Evolutionary conservation across 495 filamentous ascomycete genomes (phyloP).

Genomic region (Acidomyces sp.): DNA sequence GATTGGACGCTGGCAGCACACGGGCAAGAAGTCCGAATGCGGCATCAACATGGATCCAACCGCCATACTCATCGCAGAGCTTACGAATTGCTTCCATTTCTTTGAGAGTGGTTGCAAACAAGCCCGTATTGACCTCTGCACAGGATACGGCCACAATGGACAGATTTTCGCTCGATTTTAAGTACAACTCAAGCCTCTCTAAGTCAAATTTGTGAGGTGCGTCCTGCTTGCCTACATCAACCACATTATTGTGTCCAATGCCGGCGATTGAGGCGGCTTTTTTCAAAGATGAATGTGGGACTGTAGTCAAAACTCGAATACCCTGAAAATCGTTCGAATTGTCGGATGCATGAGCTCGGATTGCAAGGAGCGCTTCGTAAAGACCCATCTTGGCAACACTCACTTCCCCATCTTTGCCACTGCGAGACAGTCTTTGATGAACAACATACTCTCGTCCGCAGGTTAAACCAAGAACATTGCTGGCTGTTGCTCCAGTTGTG

Average conservation of each 20-base stretch:
- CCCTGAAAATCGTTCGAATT: slow-evolving; percentile 45
- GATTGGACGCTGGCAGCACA: slow-evolving; percentile 31
- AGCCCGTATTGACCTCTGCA: slow-evolving; percentile 84
- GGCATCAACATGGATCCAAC: slow-evolving; percentile 88
- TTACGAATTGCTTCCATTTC: slow-evolving; percentile 52
- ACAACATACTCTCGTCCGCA: slow-evolving; percentile 61
- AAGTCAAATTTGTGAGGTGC: slow-evolving; percentile 58
- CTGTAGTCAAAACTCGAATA: slow-evolving; percentile 64
- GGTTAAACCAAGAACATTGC: slow-evolving; percentile 70
- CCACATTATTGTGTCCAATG: slow-evolving; percentile 57
- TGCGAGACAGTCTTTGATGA: slow-evolving; percentile 28
- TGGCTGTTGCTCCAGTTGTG: slow-evolving; percentile 79
- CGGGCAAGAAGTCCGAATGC: slow-evolving; percentile 81
- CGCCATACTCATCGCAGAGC: slow-evolving; percentile 58
- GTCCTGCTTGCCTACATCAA: slow-evolving; percentile 39
- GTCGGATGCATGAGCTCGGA: no score
- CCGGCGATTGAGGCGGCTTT: slow-evolving; percentile 78
- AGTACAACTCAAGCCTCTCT: slow-evolving; percentile 39
- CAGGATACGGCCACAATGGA: slow-evolving; percentile 68
- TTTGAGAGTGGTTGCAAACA: slow-evolving; percentile 52
- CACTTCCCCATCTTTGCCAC: slow-evolving; percentile 17
- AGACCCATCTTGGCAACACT: slow-evolving; percentile 60
- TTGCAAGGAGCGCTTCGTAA: no score
- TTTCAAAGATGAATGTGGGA: slow-evolving; percentile 66
- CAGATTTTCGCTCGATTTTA: slow-evolving; percentile 40